These are phyloP conservation scores for Candida fluviatilis DNA, from an alignment of 805 yeast species.

Conservation along the genomic window DNA sequence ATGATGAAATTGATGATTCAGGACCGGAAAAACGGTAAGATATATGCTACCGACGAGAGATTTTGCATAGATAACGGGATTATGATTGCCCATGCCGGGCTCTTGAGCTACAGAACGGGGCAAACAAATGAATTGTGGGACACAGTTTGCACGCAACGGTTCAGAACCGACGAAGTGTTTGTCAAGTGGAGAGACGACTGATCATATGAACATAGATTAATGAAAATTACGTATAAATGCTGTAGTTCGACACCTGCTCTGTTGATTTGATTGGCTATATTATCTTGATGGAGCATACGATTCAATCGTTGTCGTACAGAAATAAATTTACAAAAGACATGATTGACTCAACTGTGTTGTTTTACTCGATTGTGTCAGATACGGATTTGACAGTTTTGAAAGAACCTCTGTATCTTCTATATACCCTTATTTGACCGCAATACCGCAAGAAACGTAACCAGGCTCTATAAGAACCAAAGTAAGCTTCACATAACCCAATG, in stretches of 20 bases:
- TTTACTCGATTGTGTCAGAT: conserved; percentile 22
- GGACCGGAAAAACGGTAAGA: conserved; percentile 77
- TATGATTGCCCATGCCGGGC: conserved; percentile 98
- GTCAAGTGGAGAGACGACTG: conserved; percentile 81
- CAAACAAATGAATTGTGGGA: conserved; percentile 53
- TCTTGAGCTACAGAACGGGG: conserved; percentile 81
- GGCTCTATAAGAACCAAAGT: too few species aligned
- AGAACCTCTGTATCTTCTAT: too few species aligned
- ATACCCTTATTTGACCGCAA: too few species aligned
- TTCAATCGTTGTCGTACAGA: conserved; percentile 7
- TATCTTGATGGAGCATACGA: not conserved
- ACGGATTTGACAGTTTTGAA: conserved; percentile 29
- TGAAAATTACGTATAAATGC: not conserved
- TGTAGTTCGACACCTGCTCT: conserved; percentile 3
- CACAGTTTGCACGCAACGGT: conserved; percentile 89
- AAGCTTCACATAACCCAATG: too few species aligned
- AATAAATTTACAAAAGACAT: conserved; percentile 3
- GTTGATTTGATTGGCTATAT: not conserved
- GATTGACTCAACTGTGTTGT: not conserved
- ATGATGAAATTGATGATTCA: conserved; percentile 96
- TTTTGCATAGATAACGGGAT: conserved; percentile 98
- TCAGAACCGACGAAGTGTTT: conserved; percentile 89
- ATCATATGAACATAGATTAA: conserved; percentile 2
- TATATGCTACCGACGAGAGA: conserved; percentile 92
- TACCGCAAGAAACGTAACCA: too few species aligned